phyloP scores from a whole-genome alignment of 2,329 filamentous ascomycete species.

The Fragosphaeria purpurea region DNA sequence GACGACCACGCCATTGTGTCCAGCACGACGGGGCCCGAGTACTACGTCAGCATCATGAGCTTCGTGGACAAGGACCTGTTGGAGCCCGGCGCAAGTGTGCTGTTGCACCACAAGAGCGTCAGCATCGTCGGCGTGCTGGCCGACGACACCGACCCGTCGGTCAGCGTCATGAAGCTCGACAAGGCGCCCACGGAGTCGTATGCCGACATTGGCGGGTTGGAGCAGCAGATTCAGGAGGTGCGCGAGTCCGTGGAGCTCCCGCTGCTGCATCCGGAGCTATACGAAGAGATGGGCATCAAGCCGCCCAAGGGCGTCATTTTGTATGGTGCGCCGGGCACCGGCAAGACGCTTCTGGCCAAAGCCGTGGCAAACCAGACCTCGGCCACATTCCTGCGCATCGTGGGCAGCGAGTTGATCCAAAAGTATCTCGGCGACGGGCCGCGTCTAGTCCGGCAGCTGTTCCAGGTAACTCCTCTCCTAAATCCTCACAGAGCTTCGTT shows the following conservation, averaged over 20 bases:
- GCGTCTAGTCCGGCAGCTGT: conserved; percentile 87
- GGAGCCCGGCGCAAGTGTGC: conserved; percentile 88
- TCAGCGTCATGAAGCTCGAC: conserved; percentile 98
- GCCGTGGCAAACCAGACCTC: conserved; percentile 98
- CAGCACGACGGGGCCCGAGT: conserved; percentile 92
- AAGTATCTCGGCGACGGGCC: conserved; percentile 98
- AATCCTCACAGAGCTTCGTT: too few species aligned
- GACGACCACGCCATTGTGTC: conserved; percentile 98
- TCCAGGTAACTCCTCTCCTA: conserved; percentile 47
- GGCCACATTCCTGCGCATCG: conserved; percentile 93
- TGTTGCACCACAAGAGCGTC: conserved; percentile 95
- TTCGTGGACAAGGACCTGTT: conserved; percentile 98
- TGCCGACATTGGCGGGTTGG: conserved; percentile 93
- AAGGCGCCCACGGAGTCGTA: conserved; percentile 98
- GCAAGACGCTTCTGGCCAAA: conserved; percentile 92
- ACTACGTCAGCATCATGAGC: conserved; percentile 99
- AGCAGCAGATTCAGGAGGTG: conserved; percentile 94
- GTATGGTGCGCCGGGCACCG: conserved; percentile 92
- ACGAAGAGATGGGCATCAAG: conserved; percentile 99
- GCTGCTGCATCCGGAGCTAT: conserved; percentile 87
- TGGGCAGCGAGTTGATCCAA: conserved; percentile 94
- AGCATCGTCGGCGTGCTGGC: conserved; percentile 96
- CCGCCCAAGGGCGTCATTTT: conserved; percentile 98
- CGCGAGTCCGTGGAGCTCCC: conserved; percentile 94
- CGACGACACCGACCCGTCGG: conserved; percentile 88